phyloP scores from a whole-genome alignment of 148 eudicot species.

The Euryodendron excelsum region DNA sequence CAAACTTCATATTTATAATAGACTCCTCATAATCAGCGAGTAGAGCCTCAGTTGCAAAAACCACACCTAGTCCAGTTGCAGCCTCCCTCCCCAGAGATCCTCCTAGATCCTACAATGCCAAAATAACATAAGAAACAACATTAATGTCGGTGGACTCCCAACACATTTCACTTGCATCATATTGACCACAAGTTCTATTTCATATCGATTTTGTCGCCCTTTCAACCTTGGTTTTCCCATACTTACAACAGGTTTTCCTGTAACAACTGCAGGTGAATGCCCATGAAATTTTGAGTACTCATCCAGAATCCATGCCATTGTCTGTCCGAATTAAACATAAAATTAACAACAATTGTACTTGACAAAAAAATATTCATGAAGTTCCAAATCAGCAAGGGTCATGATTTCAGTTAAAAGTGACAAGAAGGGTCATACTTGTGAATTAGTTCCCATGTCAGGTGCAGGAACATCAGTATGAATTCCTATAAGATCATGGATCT shows the following conservation, averaged over 20 bases:
- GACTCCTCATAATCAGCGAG: constrained; percentile 37
- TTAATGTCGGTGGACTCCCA: too few species aligned
- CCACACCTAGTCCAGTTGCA: constrained; percentile 45
- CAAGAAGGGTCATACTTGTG: constrained; percentile 17
- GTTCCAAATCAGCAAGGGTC: too few species aligned
- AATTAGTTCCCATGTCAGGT: constrained; percentile 47
- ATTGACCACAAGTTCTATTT: neutral
- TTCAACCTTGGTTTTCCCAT: neutral
- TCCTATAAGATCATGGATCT: constrained; percentile 46
- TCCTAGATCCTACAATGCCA: constrained; percentile 13
- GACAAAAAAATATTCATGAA: too few species aligned
- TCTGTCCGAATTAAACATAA: constrained; percentile 10
- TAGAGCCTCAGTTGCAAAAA: constrained; percentile 42
- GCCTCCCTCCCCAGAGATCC: constrained; percentile 46
- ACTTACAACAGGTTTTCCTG: constrained; percentile 58
- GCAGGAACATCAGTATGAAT: constrained; percentile 38
- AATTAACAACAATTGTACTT: neutral
- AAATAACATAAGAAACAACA: neutral
- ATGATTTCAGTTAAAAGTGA: neutral
- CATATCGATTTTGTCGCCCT: neutral
- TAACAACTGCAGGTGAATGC: constrained; percentile 51
- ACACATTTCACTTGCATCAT: neutral
- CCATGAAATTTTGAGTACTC: constrained; percentile 63
- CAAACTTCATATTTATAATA: constrained; percentile 28
- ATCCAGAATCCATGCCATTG: constrained; percentile 63